Conservation (phyloP, 139 green algal genomes). For the Marvania coccoides region DNA sequence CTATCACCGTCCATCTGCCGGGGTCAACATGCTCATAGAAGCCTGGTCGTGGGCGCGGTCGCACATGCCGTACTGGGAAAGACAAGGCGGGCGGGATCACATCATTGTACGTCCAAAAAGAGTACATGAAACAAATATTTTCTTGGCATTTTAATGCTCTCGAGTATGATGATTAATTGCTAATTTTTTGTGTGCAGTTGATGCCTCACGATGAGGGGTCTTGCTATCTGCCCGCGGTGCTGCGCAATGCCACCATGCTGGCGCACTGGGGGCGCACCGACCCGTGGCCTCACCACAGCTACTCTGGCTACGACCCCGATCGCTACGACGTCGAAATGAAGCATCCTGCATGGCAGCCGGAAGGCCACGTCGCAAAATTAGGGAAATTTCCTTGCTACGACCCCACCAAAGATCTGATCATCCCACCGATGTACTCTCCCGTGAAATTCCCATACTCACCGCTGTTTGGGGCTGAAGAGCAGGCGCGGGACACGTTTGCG, state of each 20-base stretch:
- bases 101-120: slow-evolving; percentile 36
- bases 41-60: slow-evolving; percentile 26
- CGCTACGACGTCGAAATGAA: not conserved
- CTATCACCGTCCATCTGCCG: too few relatives aligned
- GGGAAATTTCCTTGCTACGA: slow-evolving; percentile 27
- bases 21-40: slow-evolving; percentile 13
- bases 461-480: slow-evolving; percentile 8
- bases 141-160: not conserved
- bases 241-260: slow-evolving; percentile 33
- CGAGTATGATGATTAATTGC: not conserved
- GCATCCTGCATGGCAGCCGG: slow-evolving; percentile 15
- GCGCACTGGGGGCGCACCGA: slow-evolving; percentile 39
- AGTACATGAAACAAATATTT: slow-evolving; percentile 15
- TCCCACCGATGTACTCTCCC: slow-evolving; percentile 27
- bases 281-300: not conserved
- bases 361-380: slow-evolving; percentile 15
- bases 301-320: slow-evolving; percentile 9
- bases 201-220: slow-evolving; percentile 39
- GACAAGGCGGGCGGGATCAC: slow-evolving; percentile 49
- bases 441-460: slow-evolving; percentile 23
- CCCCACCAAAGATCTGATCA: slow-evolving; percentile 35
- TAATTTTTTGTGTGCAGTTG: slow-evolving; percentile 5
- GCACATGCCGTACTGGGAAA: slow-evolving; percentile 46
- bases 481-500: slow-evolving; percentile 11
- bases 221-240: slow-evolving; percentile 36